phyloP scores from a whole-genome alignment of 2,329 filamentous ascomycete genomes.

The Metarhizium rileyi region DNA sequence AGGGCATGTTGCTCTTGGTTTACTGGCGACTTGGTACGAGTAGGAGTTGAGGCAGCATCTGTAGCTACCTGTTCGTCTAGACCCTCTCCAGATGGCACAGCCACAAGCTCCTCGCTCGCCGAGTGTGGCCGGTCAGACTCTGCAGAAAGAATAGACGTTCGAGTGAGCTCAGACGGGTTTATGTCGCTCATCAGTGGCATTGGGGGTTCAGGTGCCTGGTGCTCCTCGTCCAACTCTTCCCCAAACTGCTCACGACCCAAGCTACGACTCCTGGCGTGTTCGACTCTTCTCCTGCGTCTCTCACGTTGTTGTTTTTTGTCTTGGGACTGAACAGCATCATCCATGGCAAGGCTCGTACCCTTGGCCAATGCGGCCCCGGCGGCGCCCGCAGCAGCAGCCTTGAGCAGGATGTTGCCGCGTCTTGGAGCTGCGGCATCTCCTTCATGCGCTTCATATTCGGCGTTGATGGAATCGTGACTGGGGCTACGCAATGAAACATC shows the following conservation, averaged over 20 bases:
- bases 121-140: constrained; percentile 65
- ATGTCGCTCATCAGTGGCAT: constrained; percentile 86
- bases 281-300: constrained; percentile 41
- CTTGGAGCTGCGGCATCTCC: constrained; percentile 35
- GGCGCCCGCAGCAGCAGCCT: constrained; percentile 35
- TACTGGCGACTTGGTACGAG: constrained; percentile 45
- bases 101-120: constrained; percentile 47
- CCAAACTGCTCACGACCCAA: constrained; percentile 34
- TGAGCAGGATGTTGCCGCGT: constrained; percentile 33
- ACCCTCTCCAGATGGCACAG: constrained; percentile 41
- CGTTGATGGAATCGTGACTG: constrained; percentile 37
- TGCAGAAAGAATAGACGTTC: constrained; percentile 77
- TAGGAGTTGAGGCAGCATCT: constrained; percentile 50
- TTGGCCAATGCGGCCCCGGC: constrained; percentile 28
- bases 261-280: constrained; percentile 35
- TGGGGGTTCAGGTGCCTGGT: constrained; percentile 49
- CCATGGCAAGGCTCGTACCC: constrained; percentile 23
- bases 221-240: constrained; percentile 44
- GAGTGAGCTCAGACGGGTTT: constrained; percentile 76
- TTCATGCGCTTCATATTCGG: constrained; percentile 22
- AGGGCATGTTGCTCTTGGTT: constrained; percentile 48
- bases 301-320: constrained; percentile 42
- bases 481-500: constrained; percentile 38
- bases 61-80: constrained; percentile 52
- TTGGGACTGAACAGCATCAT: constrained; percentile 33